Evolutionary conservation across 768 basidiomycete species (phyloP).

Genomic region (Termitomyces sp.): DNA sequence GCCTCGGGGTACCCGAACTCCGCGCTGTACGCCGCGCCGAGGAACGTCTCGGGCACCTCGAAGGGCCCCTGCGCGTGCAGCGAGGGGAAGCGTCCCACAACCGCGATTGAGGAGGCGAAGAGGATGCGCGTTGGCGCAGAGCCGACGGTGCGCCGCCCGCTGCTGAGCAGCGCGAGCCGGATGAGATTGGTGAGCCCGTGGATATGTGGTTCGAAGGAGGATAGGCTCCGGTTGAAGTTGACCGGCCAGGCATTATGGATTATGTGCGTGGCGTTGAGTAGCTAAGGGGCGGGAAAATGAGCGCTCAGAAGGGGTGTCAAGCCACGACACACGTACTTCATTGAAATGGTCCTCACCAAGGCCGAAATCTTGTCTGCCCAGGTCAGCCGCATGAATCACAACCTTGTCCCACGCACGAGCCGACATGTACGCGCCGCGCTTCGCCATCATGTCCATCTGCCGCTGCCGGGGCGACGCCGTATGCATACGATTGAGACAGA

Average conservation of each 20-base stretch:
- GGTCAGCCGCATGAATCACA: constrained; percentile 20
- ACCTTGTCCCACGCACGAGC: constrained; percentile 24
- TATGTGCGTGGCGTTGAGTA: constrained; percentile 23
- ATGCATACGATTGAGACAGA: constrained; percentile 24
- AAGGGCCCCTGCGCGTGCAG: constrained; percentile 20
- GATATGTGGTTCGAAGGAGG: constrained; percentile 38
- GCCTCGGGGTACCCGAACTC: constrained; percentile 10
- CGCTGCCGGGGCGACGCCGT: constrained; percentile 15
- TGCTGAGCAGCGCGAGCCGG: constrained; percentile 18
- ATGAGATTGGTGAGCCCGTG: constrained; percentile 27
- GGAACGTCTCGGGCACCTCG: constrained; percentile 26
- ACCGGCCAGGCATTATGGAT: constrained; percentile 38
- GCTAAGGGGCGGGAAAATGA: constrained; percentile 8
- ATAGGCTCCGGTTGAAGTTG: constrained; percentile 35
- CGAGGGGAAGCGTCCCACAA: constrained; percentile 25
- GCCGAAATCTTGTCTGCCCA: constrained; percentile 20
- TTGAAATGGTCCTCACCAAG: constrained; percentile 19
- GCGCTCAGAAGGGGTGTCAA: neutral
- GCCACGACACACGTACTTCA: constrained; percentile 14
- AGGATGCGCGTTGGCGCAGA: constrained; percentile 22
- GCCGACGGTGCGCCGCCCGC: constrained; percentile 10
- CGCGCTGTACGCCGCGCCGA: constrained; percentile 20
- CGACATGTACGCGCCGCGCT: constrained; percentile 21
- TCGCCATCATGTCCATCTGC: constrained; percentile 24
- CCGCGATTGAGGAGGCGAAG: constrained; percentile 33